phyloP scores from a whole-genome alignment of 495 filamentous ascomycete species.

The Chaetomidium leptoderma region DNA sequence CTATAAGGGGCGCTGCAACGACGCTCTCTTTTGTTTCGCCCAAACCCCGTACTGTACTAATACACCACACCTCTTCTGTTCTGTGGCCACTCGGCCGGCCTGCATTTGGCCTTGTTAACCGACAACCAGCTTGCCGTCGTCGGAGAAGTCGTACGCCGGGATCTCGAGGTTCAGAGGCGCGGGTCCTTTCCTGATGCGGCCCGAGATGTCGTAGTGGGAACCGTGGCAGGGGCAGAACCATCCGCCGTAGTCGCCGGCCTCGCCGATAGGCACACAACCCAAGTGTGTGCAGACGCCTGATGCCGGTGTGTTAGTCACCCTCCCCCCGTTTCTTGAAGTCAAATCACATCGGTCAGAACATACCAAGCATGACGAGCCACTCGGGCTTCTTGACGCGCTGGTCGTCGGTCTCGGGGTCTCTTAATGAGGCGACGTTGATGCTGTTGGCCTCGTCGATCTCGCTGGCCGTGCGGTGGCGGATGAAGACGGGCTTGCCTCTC shows the following conservation, averaged over 20 bases:
- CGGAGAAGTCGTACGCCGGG: slow-evolving; percentile 79
- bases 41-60: slow-evolving; percentile 20
- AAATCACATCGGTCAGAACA: no score
- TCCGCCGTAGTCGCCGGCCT: slow-evolving; percentile 95
- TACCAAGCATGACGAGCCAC: slow-evolving; percentile 98
- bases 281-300: slow-evolving; percentile 96
- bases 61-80: slow-evolving; percentile 13
- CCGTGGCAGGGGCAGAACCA: slow-evolving; percentile 99
- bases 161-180: slow-evolving; percentile 97
- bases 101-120: no score
- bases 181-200: slow-evolving; percentile 90
- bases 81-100: background rate
- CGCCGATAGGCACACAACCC: slow-evolving; percentile 97
- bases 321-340: background rate
- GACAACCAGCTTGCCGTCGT: slow-evolving; percentile 73
- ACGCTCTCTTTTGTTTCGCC: slow-evolving; percentile 18
- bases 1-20: slow-evolving; percentile 23
- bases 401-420: slow-evolving; percentile 85
- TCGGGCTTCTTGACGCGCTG: slow-evolving; percentile 97
- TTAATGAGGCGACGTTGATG: slow-evolving; percentile 68
- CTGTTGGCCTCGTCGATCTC: slow-evolving; percentile 84
- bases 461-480: slow-evolving; percentile 89
- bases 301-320: slow-evolving; percentile 16
- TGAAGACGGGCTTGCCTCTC: slow-evolving; percentile 99
- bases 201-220: slow-evolving; percentile 99